Conservation (phyloP, 2,329 filamentous ascomycete species). For the Trichocomaceae sp. region DNA sequence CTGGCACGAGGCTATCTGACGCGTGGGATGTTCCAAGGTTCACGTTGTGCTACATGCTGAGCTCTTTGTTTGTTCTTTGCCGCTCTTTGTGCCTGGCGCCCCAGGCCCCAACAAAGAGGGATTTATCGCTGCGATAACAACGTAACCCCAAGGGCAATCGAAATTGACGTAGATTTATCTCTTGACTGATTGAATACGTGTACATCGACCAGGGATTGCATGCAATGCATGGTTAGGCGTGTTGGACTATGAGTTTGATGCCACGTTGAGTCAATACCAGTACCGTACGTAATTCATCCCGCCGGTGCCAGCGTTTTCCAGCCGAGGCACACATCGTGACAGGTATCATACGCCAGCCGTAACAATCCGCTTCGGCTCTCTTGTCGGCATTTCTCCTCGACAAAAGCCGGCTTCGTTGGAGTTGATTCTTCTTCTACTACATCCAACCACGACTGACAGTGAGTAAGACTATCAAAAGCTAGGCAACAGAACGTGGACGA, state of each 20-base stretch:
- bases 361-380: conserved; percentile 8
- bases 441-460: too few species aligned
- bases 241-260: too few species aligned
- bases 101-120: neutral
- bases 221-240: too few species aligned
- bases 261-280: neutral
- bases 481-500: too few species aligned
- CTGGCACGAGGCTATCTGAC: neutral
- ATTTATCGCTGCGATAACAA: neutral
- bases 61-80: neutral
- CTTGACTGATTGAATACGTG: too few species aligned
- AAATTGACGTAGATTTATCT: too few species aligned
- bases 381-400: conserved; percentile 1
- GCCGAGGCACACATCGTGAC: neutral
- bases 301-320: neutral
- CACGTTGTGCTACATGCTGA: neutral
- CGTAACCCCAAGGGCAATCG: too few species aligned
- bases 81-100: neutral
- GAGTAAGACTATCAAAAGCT: too few species aligned
- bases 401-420: neutral
- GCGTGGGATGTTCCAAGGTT: neutral
- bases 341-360: conserved; percentile 22
- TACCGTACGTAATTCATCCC: neutral
- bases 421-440: neutral
- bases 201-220: too few species aligned